A percentile compares a stretch with the other conserved stretches of the same genome.
Conservation (phyloP, 768 basidiomycete genomes). For the Leucosporidium yakuticum region DNA sequence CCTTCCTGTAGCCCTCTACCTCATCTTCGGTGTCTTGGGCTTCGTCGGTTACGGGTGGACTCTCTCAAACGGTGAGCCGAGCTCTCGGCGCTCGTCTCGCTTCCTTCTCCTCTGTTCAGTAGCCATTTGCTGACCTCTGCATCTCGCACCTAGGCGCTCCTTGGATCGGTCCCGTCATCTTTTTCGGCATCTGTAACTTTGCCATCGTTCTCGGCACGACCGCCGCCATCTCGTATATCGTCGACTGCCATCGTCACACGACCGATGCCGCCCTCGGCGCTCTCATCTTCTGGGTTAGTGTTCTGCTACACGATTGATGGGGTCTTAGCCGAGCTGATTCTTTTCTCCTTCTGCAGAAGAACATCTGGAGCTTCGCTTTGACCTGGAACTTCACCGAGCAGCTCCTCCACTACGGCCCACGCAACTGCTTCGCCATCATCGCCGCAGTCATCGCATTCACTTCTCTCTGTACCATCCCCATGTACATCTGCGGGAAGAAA, state of each 20-base stretch:
- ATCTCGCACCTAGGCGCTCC: no score
- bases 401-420: conserved; percentile 1
- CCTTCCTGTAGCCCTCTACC: conserved; percentile 34
- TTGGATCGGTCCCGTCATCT: conserved; percentile 26
- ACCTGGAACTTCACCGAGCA: neutral
- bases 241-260: conserved; percentile 34
- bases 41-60: conserved; percentile 36
- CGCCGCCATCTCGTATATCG: conserved; percentile 32
- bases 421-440: neutral
- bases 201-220: conserved; percentile 34
- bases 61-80: neutral
- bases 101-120: neutral
- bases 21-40: conserved; percentile 38
- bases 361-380: neutral
- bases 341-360: neutral
- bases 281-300: conserved; percentile 17
- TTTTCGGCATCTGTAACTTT: conserved; percentile 31
- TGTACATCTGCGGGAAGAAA: conserved; percentile 20
- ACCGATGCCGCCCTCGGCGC: conserved; percentile 35
- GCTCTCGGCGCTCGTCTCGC: no score
- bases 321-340: neutral
- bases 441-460: conserved; percentile 2
- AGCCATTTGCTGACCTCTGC: neutral
- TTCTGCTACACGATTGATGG: neutral
- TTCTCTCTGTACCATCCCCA: neutral